These are phyloP conservation scores for Colletotrichum nymphaeae DNA, from an alignment of 2,329 filamentous ascomycete species.

Conservation along the genomic window DNA sequence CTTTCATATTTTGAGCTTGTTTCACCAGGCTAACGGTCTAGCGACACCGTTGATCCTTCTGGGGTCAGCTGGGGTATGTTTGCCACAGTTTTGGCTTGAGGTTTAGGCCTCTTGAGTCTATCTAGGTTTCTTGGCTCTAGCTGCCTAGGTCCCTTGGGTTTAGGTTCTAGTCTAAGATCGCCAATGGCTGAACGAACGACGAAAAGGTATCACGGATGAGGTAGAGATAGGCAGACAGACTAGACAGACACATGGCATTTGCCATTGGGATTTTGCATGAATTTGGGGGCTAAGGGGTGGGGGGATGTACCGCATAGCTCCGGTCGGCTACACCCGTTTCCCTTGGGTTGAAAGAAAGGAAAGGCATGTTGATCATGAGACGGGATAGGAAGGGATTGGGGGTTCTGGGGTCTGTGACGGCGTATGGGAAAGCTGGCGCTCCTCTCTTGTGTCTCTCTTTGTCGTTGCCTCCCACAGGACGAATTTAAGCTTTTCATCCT, in stretches of 20 bases:
- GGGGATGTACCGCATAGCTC: not conserved
- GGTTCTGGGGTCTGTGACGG: too few species aligned
- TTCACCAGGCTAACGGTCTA: not conserved
- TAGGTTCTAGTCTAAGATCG: not conserved
- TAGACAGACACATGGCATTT: not conserved
- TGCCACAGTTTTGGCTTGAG: not conserved
- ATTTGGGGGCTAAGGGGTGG: not conserved
- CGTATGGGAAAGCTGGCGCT: not conserved
- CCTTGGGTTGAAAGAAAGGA: not conserved
- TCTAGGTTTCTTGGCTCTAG: not conserved
- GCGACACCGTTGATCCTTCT: not conserved
- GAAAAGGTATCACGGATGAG: not conserved
- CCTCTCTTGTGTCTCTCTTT: not conserved
- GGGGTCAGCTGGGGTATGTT: not conserved
- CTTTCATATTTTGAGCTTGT: not conserved
- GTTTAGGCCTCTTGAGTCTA: too few species aligned
- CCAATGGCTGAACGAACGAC: not conserved
- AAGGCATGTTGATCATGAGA: not conserved
- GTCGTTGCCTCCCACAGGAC: not conserved
- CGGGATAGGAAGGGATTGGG: not conserved
- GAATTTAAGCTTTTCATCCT: not conserved
- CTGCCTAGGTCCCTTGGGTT: too few species aligned
- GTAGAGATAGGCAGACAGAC: not conserved
- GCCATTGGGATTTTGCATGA: not conserved
- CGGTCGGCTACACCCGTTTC: not conserved